phyloP scores from a whole-genome alignment of 2,329 filamentous ascomycete species.

The Mycocentrospora acerina region DNA sequence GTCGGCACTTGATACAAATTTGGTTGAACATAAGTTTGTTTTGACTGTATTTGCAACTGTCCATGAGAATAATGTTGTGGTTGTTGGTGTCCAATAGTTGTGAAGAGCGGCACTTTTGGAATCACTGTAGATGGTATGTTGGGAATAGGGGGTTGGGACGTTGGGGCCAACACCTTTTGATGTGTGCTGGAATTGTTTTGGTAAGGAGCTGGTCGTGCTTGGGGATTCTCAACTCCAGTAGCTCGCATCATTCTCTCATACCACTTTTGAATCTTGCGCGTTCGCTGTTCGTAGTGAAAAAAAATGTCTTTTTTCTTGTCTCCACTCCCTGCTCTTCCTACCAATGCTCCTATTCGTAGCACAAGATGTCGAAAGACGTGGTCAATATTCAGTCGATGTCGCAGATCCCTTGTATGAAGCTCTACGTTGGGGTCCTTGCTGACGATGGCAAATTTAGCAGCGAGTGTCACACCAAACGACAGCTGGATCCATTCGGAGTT shows the following conservation, averaged over 20 bases:
- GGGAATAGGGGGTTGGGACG: background rate
- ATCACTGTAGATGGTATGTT: slow-evolving; percentile 1
- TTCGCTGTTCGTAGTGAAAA: slow-evolving; percentile 24
- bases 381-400: slow-evolving; percentile 30
- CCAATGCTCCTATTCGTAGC: slow-evolving; percentile 28
- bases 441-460: slow-evolving; percentile 34
- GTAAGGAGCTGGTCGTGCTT: slow-evolving; percentile 3
- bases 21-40: slow-evolving; percentile 1
- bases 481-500: slow-evolving; percentile 47
- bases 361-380: slow-evolving; percentile 28
- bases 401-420: slow-evolving; percentile 23
- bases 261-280: slow-evolving; percentile 32
- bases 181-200: slow-evolving; percentile 1
- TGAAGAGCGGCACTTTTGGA: slow-evolving; percentile 16
- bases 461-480: slow-evolving; percentile 37
- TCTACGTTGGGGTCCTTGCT: slow-evolving; percentile 26
- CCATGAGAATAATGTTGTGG: slow-evolving; percentile 6
- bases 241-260: slow-evolving; percentile 29
- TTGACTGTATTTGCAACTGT: background rate
- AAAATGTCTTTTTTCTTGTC: slow-evolving; percentile 32
- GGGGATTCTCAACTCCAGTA: slow-evolving; percentile 15
- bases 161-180: slow-evolving; percentile 3
- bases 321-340: slow-evolving; percentile 19
- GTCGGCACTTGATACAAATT: slow-evolving; percentile 9
- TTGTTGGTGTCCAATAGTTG: slow-evolving; percentile 22